These are phyloP conservation scores for Nicotiana tabacum DNA, from an alignment of 257 asterid species.

Conservation along the genomic window DNA sequence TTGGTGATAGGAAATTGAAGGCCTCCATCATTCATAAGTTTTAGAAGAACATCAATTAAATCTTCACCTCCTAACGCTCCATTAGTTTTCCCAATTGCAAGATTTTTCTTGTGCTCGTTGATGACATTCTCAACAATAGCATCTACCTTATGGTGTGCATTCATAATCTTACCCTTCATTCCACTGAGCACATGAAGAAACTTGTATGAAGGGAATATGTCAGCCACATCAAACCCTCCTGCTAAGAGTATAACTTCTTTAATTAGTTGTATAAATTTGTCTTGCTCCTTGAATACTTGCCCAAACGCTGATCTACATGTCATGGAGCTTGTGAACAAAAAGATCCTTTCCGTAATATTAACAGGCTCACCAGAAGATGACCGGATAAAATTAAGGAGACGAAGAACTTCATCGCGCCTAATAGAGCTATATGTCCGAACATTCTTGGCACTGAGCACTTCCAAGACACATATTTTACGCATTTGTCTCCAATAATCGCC, in stretches of 20 bases:
- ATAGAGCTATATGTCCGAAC: slow-evolving; percentile 15
- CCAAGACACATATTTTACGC: slow-evolving; percentile 25
- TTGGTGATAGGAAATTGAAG: slow-evolving; percentile 3
- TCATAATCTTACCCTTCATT: neutral
- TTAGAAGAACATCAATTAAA: slow-evolving; percentile 13
- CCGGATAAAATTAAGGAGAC: neutral
- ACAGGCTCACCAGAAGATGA: neutral
- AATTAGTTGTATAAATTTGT: neutral
- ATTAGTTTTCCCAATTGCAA: too few species aligned
- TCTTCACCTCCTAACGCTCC: neutral
- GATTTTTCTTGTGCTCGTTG: neutral
- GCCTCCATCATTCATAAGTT: neutral
- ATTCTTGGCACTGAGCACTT: slow-evolving; percentile 17
- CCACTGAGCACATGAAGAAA: neutral
- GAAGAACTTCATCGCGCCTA: neutral
- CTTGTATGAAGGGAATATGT: neutral
- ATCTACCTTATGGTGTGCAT: neutral
- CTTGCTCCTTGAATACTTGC: neutral
- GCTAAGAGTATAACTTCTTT: neutral
- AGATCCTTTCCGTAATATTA: neutral
- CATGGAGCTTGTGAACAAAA: slow-evolving; percentile 8
- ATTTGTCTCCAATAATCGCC: slow-evolving; percentile 33
- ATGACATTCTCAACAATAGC: slow-evolving; percentile 2
- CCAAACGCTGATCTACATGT: slow-evolving; percentile 8
- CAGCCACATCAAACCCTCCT: slow-evolving; percentile 6